Conservation (phyloP, 2,329 filamentous ascomycete genomes). For the Cordyceps farinosa region DNA sequence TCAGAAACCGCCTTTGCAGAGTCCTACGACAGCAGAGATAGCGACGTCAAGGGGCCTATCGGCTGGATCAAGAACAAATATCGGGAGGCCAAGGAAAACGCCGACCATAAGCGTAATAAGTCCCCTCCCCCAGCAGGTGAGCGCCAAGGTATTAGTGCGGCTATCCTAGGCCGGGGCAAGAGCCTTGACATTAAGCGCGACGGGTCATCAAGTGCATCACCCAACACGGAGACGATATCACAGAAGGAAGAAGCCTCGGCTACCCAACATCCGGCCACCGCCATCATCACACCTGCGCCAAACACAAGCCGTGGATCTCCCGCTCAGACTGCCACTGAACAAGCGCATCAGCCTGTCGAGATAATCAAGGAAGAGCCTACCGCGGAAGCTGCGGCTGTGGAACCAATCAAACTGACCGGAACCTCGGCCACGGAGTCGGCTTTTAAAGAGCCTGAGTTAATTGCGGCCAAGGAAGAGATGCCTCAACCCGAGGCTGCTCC, state of each 20-base stretch:
- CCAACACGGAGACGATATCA: neutral
- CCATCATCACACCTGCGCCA: neutral
- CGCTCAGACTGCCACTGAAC: neutral
- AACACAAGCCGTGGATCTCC: neutral
- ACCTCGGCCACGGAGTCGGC: neutral
- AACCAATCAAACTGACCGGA: neutral
- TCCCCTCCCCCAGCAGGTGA: slow-evolving; percentile 45
- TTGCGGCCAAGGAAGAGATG: neutral
- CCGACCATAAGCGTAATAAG: slow-evolving; percentile 53
- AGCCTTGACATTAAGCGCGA: slow-evolving; percentile 47
- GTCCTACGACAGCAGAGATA: slow-evolving; percentile 43
- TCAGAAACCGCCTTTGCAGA: slow-evolving; percentile 42
- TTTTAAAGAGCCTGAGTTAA: neutral
- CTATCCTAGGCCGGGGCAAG: slow-evolving; percentile 40
- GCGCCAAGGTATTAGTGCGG: slow-evolving; percentile 27
- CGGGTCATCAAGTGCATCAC: slow-evolving; percentile 21
- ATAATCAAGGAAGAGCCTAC: slow-evolving; percentile 17
- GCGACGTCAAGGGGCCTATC: slow-evolving; percentile 51
- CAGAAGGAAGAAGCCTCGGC: slow-evolving; percentile 19
- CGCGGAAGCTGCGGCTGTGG: neutral
- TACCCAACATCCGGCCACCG: neutral
- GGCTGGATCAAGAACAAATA: slow-evolving; percentile 60
- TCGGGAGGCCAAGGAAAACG: slow-evolving; percentile 55
- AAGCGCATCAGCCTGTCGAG: neutral
- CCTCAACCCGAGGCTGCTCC: neutral